A percentile compares a stretch with the other conserved stretches of the same genome.
phyloP scores from a whole-genome alignment of 208 protist genomes.

The Leishmania martiniquensis region DNA sequence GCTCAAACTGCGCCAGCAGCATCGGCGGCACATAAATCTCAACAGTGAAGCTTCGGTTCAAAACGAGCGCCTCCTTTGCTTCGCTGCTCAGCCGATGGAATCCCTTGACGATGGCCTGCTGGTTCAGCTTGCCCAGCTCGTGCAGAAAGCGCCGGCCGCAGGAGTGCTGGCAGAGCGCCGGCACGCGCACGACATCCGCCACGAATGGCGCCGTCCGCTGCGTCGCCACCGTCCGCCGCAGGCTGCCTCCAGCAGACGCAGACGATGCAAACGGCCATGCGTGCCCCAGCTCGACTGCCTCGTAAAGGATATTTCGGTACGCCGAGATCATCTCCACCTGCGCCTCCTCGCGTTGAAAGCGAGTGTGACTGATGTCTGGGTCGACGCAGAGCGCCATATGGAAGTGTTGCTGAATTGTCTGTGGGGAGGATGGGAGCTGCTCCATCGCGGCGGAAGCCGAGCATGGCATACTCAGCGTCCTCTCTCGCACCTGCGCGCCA shows the following conservation, averaged over 20 bases:
- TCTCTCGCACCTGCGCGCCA: background rate
- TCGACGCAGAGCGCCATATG: slow-evolving; percentile 58
- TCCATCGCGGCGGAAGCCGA: background rate
- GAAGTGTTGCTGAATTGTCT: slow-evolving; percentile 35
- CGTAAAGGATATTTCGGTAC: slow-evolving; percentile 88
- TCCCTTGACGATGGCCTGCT: slow-evolving; percentile 85
- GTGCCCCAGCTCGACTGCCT: slow-evolving; percentile 60
- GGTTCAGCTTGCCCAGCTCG: slow-evolving; percentile 85
- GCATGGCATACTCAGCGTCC: slow-evolving; percentile 19
- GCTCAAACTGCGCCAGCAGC: slow-evolving; percentile 65
- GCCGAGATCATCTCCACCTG: slow-evolving; percentile 90
- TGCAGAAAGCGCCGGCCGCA: slow-evolving; percentile 51
- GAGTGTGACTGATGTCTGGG: slow-evolving; percentile 66
- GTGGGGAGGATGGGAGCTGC: slow-evolving; percentile 1
- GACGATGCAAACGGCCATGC: background rate
- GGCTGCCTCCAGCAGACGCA: background rate
- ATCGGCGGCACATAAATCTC: slow-evolving; percentile 79
- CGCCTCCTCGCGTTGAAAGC: slow-evolving; percentile 80
- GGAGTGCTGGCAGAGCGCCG: slow-evolving; percentile 62
- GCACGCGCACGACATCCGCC: slow-evolving; percentile 75
- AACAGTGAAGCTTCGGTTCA: slow-evolving; percentile 65
- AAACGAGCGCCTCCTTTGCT: slow-evolving; percentile 71
- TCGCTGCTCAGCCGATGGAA: slow-evolving; percentile 83
- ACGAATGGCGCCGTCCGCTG: slow-evolving; percentile 9
- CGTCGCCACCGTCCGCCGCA: slow-evolving; percentile 6